Percentiles rank a stretch among this genome's conserved stretches.
phyloP scores from a whole-genome alignment of 2,329 filamentous ascomycete genomes.

The Arthrobotrys sinensis region DNA sequence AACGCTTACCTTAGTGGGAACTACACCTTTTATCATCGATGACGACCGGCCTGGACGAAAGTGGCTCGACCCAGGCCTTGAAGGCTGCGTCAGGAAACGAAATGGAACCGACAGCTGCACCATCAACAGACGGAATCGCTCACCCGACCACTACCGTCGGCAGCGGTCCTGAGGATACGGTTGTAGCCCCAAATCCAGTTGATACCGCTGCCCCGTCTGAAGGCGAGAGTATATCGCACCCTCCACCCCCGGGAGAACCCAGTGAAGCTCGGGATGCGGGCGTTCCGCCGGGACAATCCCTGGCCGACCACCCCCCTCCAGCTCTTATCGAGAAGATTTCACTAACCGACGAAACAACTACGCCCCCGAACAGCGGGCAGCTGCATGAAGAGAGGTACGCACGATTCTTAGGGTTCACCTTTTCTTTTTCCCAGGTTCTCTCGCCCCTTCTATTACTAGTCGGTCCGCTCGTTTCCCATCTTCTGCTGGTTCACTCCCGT shows the following conservation, averaged over 20 bases:
- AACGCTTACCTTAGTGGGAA: conserved; percentile 19
- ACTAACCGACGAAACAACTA: conserved; percentile 50
- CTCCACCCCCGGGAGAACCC: conserved; percentile 36
- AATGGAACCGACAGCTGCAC: conserved; percentile 21
- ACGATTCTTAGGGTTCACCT: conserved; percentile 54
- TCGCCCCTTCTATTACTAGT: conserved; percentile 56
- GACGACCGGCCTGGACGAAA: conserved; percentile 51
- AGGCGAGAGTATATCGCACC: conserved; percentile 7
- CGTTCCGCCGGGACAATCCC: conserved; percentile 43
- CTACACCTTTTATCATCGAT: conserved; percentile 30
- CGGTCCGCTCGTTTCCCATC: conserved; percentile 37
- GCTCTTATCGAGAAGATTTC: conserved; percentile 60
- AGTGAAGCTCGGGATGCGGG: conserved; percentile 30
- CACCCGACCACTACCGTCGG: conserved; percentile 18
- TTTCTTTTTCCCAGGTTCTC: conserved; percentile 60
- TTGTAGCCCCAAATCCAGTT: conserved; percentile 16
- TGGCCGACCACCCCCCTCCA: conserved; percentile 52
- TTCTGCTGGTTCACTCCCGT: conserved; percentile 42
- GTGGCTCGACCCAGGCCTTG: conserved; percentile 33
- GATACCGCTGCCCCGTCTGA: conserved; percentile 5
- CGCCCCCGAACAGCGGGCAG: conserved; percentile 47
- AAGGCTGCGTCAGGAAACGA: conserved; percentile 33
- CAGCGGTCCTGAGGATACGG: conserved; percentile 7
- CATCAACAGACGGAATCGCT: conserved; percentile 20
- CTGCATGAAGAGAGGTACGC: conserved; percentile 57